Percentiles rank a stretch among this genome's conserved stretches.
Conservation (phyloP, 805 yeast genomes). For the Saturnispora silvae region DNA sequence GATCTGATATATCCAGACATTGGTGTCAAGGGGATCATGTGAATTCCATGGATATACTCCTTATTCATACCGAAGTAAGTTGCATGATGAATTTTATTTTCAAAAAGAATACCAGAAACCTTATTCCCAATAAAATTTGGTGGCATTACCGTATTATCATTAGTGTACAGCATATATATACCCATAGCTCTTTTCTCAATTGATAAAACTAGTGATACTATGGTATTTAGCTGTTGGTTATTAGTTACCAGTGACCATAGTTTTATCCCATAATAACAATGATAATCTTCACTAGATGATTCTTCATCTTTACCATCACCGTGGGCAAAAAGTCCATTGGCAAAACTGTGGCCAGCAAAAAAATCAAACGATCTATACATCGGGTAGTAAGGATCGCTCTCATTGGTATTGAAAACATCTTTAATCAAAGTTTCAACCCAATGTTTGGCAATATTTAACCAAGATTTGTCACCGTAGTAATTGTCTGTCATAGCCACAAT, state of each 20-base stretch:
- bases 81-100: conserved; percentile 62
- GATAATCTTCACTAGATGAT: conserved; percentile 61
- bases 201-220: conserved; percentile 51
- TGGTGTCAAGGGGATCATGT: conserved; percentile 66
- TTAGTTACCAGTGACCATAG: conserved; percentile 55
- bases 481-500: conserved; percentile 58
- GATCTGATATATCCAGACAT: conserved; percentile 45
- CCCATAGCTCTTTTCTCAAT: conserved; percentile 46
- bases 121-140: conserved; percentile 40
- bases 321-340: conserved; percentile 51
- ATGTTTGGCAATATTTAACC: conserved; percentile 36
- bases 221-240: conserved; percentile 39
- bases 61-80: conserved; percentile 55
- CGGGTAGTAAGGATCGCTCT: conserved; percentile 47
- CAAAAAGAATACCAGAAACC: conserved; percentile 61
- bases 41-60: conserved; percentile 68
- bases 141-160: conserved; percentile 43
- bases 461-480: conserved; percentile 36
- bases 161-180: conserved; percentile 39
- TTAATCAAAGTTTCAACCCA: conserved; percentile 55
- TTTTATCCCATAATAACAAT: conserved; percentile 58
- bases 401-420: conserved; percentile 57
- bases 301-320: conserved; percentile 68
- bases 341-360: conserved; percentile 69
- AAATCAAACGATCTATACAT: conserved; percentile 58